Evolutionary conservation across 2,329 filamentous ascomycete genomes (phyloP), one percentile per base, ranked within the genome.

Genomic region (Zymoseptoria pseudotritici): DNA sequence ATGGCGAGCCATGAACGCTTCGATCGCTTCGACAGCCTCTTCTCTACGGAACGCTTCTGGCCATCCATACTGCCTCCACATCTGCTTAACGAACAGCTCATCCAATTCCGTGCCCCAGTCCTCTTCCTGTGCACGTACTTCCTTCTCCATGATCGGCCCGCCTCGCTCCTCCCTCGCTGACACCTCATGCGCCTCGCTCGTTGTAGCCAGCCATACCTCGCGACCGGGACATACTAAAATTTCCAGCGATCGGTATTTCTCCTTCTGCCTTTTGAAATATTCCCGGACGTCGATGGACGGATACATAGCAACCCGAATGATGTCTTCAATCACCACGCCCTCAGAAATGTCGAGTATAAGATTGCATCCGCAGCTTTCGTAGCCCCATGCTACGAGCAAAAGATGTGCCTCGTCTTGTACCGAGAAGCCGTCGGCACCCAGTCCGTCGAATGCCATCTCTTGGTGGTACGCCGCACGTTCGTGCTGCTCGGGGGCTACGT

Each of bases 81-180:
- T 46, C 54, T 56, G 54, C 20, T 46, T 56, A 17, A 56, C 31
- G 50, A 56, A 56, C 54, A 50, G 54, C 54, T 46, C 49, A 50
- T 56, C 54, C 19, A 56, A 31, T 21, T 56, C 54, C 13, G 54
- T 56, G 7, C 54, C 54, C 54, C 54, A 56, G 3, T 29, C 20
- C 10, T 51, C 54, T 10, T 13, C 24, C 54, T 56, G 54, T 22
- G 31, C 36, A 6, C 21, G n/a, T 7, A 56, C 54, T 29, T 50
- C 31, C 1, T 50, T 46, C 21, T 56, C 54, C 4, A 19, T 17
- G 7, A 56, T 50, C 22, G 21, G 9, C 9, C 50, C 36, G 9
- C 6, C 8, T 22, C 21, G 17, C 11, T 56, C 54, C 21, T 11
- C 4, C 54, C 42, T 42, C 3, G 11, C 5, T 13, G 6, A 6